phyloP scores from a whole-genome alignment of 352 stramenopile species.

The Saprolegnia diclina region DNA sequence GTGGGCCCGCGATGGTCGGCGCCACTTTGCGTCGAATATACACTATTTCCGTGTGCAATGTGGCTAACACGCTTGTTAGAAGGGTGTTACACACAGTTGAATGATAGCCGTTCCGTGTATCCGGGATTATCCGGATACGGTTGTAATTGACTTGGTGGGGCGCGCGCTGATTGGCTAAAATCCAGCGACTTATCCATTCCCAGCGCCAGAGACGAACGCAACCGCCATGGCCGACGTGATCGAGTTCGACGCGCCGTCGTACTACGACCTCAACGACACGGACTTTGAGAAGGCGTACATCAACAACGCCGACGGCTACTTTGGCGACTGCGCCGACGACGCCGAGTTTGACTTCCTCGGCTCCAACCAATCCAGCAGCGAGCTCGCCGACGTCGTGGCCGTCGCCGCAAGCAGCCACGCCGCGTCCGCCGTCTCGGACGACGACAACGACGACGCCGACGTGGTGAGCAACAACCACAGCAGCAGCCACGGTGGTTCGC shows the following conservation, averaged over 20 bases:
- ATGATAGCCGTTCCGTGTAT: slow-evolving; percentile 2
- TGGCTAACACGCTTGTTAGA: slow-evolving; percentile 32
- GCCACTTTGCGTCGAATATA: too few relatives aligned
- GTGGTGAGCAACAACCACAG: not conserved
- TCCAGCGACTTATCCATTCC: not conserved
- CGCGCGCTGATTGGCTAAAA: not conserved
- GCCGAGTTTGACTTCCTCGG: not conserved
- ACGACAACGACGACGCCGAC: not conserved
- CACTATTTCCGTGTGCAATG: slow-evolving; percentile 34
- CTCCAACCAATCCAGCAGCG: too few relatives aligned
- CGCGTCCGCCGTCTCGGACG: not conserved
- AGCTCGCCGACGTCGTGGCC: not conserved
- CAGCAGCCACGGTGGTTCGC: not conserved
- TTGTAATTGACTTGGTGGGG: slow-evolving; percentile 11
- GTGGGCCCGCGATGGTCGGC: too few relatives aligned
- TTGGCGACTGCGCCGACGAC: slow-evolving; percentile 27
- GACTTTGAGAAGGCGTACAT: slow-evolving; percentile 66
- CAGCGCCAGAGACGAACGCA: not conserved
- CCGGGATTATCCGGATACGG: not conserved
- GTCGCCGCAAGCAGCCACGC: not conserved
- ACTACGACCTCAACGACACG: slow-evolving; percentile 78
- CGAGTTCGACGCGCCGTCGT: slow-evolving; percentile 67
- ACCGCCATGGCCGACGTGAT: slow-evolving; percentile 49
- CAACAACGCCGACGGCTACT: slow-evolving; percentile 83
- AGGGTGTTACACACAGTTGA: not conserved